Evolutionary conservation across 2,329 filamentous ascomycete genomes (phyloP).

Genomic region (Myriosclerotinia curreyana): DNA sequence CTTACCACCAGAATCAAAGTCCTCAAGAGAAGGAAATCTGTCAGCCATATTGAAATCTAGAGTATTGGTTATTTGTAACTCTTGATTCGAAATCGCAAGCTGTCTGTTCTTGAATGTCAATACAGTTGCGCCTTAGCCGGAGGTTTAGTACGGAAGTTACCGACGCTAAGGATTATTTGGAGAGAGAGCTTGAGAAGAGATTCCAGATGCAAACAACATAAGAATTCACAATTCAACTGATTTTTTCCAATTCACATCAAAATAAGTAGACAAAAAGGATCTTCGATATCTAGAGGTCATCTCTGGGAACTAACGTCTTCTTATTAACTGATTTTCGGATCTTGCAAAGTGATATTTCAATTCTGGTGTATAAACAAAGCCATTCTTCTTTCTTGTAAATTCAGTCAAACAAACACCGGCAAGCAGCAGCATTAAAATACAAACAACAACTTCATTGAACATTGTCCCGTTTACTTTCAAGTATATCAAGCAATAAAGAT

Average conservation of each 20-base stretch:
- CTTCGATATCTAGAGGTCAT: background rate
- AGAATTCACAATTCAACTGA: slow-evolving; percentile 13
- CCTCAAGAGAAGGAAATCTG: slow-evolving; percentile 58
- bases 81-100: slow-evolving; percentile 20
- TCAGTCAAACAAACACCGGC: slow-evolving; percentile 7
- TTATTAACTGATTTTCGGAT: background rate
- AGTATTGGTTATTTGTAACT: slow-evolving; percentile 20
- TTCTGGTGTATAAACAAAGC: slow-evolving; percentile 15
- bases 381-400: slow-evolving; percentile 2
- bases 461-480: slow-evolving; percentile 1
- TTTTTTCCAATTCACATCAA: slow-evolving; percentile 2
- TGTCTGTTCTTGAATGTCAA: slow-evolving; percentile 16
- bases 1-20: slow-evolving; percentile 53
- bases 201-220: slow-evolving; percentile 10
- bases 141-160: slow-evolving; percentile 15
- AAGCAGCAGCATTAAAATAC: slow-evolving; percentile 9
- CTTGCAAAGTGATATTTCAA: slow-evolving; percentile 4
- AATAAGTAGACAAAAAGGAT: background rate
- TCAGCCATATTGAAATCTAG: slow-evolving; percentile 50
- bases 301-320: background rate
- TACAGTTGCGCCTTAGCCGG: slow-evolving; percentile 17
- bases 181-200: slow-evolving; percentile 16
- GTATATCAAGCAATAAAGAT: slow-evolving; percentile 48
- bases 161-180: slow-evolving; percentile 22
- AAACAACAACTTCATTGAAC: slow-evolving; percentile 15